Evolutionary conservation across 2,329 filamentous ascomycete genomes (phyloP), one percentile per base, ranked within the genome.

Genomic region (Lojkania enalia): DNA sequence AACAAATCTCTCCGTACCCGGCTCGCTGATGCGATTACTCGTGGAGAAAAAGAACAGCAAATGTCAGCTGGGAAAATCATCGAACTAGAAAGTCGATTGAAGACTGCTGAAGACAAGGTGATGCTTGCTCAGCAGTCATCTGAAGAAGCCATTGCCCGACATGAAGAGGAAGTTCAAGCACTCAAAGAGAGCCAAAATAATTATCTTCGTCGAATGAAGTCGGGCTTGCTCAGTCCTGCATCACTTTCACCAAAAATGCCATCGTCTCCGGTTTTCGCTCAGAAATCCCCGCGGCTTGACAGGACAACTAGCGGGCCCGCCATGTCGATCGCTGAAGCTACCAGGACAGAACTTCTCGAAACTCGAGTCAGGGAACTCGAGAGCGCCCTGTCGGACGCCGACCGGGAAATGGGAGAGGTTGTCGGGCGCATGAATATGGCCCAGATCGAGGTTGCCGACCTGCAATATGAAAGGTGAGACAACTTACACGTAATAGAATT

Each of bases 351-450:
- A 49, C 77, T 81, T 46, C 82, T 99, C 23, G 87, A 90, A 66
- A 81, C 83, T 48, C 84, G 87, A 49, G 88, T 97, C 5, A 76
- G 83, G 44, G 90, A 96, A 71, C 82, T 99, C 2, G 94, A 99
- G 74, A 85, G 83, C 59, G 86, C 91, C 13, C 77, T 95, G 11
- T 72, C 79, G 4, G 82, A 89, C 53, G 87, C 89, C 13, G 89
- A 94, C 60, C 74, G 75, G 38, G 88, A 92, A 71, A 92, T 94
- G 87, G 83, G 89, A 63, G 84, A 89, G 68, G 88, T 94, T 5
- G 87, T 95, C 5, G 78, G 84, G 48, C 80, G 86, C 52, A 92
- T 95, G 85, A 92, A 89, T 71, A 77, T 78, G 57, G 87, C 88
- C 7, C 88, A 94, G 73, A 88, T 91, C 58, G 87, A 91, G 71